Conservation (phyloP, 2,329 filamentous ascomycete genomes). For the Tolypocladium tropicale region DNA sequence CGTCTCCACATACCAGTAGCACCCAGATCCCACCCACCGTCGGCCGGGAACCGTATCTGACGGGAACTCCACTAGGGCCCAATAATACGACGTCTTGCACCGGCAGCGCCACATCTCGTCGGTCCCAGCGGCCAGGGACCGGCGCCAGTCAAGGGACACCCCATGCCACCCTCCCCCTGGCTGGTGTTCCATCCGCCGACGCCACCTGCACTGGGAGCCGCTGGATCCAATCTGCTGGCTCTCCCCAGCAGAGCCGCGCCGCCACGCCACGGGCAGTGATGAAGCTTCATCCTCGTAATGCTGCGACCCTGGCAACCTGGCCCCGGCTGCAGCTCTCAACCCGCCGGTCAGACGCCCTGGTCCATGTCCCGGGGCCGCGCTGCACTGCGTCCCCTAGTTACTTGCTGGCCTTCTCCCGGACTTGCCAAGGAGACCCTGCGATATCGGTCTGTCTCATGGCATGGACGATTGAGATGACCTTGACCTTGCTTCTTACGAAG, state of each 20-base stretch:
- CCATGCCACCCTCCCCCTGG: neutral
- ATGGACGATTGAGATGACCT: neutral
- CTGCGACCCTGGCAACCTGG: neutral
- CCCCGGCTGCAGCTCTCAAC: neutral
- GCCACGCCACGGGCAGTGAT: neutral
- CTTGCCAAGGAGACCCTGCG: neutral
- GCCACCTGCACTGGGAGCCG: neutral
- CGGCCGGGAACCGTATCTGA: neutral
- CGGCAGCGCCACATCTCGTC: neutral
- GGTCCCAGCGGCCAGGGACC: neutral
- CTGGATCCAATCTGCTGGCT: neutral
- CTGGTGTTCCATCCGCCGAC: neutral
- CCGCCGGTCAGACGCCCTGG: too few species aligned
- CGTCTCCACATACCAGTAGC: neutral
- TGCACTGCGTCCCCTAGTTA: too few species aligned
- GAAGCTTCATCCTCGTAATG: neutral
- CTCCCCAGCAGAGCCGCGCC: neutral
- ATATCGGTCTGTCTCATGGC: neutral
- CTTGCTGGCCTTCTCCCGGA: too few species aligned
- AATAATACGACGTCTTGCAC: too few species aligned
- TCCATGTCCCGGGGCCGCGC: neutral
- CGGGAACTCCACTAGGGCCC: too few species aligned
- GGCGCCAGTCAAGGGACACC: neutral
- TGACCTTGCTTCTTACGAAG: neutral
- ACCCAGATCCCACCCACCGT: neutral